Evolutionary conservation across 257 asterid genomes (phyloP), one percentile per base, ranked within the genome.

Genomic region (Solanum raphanifolium): DNA sequence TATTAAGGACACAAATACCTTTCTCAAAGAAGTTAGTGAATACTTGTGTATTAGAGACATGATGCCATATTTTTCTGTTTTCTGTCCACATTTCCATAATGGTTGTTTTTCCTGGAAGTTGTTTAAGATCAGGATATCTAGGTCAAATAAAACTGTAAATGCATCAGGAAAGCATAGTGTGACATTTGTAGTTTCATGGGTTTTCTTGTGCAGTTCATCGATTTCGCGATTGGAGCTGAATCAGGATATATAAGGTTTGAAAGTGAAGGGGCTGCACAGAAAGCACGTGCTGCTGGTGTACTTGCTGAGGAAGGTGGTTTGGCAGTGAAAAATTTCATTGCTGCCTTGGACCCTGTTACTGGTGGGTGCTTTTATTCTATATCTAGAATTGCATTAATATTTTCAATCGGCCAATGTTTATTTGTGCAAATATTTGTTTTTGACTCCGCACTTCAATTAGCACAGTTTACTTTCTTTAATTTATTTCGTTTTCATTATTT

Each of bases 211-310:
- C 74, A 97, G 99, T 97, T 91, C 92, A 88, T 97, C 58, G 99
- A 97, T 90, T 97, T 96, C 93, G 86, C 71, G 85, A 91, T 94
- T 41, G 98, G 99, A 78, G 79, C 91, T 58, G 96, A 93, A 13
- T 91, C 97, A 62, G 99, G 99, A 39, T 96, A 91, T 68, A 71
- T 97, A 76, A 93, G 99, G 91, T 97, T 93, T 94, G 99, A 96
- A 88, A 98, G 93, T 46, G 98, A 95, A 81, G 94, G 39, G 89
- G 94, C 92, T 73, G 92, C 96, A 85, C 98, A 94, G 90, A 96
- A 94, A 89, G 98, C 97, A 74, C 96, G 98, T 88, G 98, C 99
- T 72, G 98, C 98, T 89, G 99, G 98, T 88, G 97, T 90, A 62
- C 96, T 96, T 86, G 88, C 98, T 6, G 95, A 92, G 88, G 96